Evolutionary conservation across 306 rosid species (phyloP).

Genomic region (Dalbergia cultrata): DNA sequence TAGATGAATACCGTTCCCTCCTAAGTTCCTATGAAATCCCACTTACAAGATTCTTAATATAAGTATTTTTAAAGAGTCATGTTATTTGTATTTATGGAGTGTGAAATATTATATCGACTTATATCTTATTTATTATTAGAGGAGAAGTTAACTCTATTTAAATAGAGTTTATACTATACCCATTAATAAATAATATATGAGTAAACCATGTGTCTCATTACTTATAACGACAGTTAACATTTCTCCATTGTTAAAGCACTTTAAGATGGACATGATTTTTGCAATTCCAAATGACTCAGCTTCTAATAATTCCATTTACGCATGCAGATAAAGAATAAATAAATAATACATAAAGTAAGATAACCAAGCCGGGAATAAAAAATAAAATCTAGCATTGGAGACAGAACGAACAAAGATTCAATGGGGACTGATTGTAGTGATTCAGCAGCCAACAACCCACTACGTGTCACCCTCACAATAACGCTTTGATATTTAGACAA

Average conservation of each 20-base stretch:
- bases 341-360: constrained; percentile 33
- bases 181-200: too few relatives aligned
- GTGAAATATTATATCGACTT: too few relatives aligned
- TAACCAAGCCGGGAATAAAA: neutral
- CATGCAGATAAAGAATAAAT: constrained; percentile 42
- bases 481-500: neutral
- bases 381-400: neutral
- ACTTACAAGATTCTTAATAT: constrained; percentile 29
- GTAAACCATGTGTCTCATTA: neutral
- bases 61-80: too few relatives aligned
- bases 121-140: too few relatives aligned
- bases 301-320: constrained; percentile 27
- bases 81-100: too few relatives aligned
- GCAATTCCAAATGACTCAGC: constrained; percentile 3
- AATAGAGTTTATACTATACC: too few relatives aligned
- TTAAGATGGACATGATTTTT: neutral
- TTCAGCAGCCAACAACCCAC: constrained; percentile 17
- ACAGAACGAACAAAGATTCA: constrained; percentile 28
- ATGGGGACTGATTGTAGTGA: neutral
- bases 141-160: too few relatives aligned
- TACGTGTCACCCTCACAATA: constrained; percentile 7
- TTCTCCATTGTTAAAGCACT: neutral
- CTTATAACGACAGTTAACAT: neutral
- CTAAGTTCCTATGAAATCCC: constrained; percentile 30
- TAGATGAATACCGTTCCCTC: neutral